A percentile compares a stretch with the other conserved stretches of the same genome.
Evolutionary conservation across 345 rosid species (phyloP).

Genomic region (Viola odorata): DNA sequence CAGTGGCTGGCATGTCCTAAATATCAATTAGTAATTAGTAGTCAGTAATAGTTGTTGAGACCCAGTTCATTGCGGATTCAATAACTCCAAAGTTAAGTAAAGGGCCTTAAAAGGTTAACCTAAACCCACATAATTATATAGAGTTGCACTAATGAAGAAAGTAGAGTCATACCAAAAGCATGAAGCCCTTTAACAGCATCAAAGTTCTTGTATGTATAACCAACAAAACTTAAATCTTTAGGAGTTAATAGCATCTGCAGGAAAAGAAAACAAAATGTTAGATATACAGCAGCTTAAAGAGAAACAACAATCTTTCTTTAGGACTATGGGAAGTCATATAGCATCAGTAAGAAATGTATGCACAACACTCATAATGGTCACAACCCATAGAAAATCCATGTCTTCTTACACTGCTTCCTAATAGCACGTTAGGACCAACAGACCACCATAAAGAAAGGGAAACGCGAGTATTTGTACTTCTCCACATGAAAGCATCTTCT

Average conservation of each 20-base stretch:
- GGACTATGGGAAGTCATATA: too few species aligned
- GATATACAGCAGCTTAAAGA: not conserved
- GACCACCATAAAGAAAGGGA: not conserved
- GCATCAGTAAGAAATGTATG: too few species aligned
- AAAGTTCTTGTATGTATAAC: constrained; percentile 94
- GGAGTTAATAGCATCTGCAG: constrained; percentile 73
- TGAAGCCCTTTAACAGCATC: constrained; percentile 83
- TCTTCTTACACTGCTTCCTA: not conserved
- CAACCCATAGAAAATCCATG: not conserved
- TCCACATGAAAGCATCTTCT: not conserved
- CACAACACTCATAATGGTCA: not conserved
- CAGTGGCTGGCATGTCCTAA: not conserved
- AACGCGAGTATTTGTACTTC: not conserved
- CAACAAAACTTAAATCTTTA: constrained; percentile 91
- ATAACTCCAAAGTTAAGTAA: not conserved
- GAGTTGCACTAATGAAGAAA: not conserved
- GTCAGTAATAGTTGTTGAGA: not conserved
- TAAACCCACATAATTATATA: not conserved
- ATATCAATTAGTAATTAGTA: not conserved
- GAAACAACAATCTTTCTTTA: not conserved
- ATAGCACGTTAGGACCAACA: not conserved
- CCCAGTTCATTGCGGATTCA: not conserved
- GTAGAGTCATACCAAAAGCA: constrained; percentile 45
- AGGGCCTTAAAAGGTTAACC: not conserved
- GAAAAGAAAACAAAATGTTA: not conserved